phyloP scores from a whole-genome alignment of 495 filamentous ascomycete species.

The Platismatia glauca region DNA sequence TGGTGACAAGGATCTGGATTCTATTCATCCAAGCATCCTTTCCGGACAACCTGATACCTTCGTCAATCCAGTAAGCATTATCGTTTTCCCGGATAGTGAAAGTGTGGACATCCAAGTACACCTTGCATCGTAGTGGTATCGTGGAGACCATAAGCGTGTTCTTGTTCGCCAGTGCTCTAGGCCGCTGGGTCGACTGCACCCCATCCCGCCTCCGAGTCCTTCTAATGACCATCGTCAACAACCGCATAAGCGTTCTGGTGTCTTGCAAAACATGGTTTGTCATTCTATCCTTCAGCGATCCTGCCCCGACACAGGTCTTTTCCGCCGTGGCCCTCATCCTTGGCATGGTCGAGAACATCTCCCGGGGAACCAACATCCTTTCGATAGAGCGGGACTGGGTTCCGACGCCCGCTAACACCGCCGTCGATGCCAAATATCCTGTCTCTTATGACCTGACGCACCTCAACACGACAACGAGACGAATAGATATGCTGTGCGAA shows the following conservation, averaged over 20 bases:
- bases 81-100: not conserved
- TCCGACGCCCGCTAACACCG: conserved; percentile 27
- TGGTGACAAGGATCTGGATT: conserved; percentile 25
- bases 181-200: conserved; percentile 36
- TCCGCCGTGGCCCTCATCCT: conserved; percentile 35
- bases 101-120: not conserved
- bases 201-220: conserved; percentile 36
- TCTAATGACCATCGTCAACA: conserved; percentile 35
- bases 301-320: conserved; percentile 24
- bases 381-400: conserved; percentile 52
- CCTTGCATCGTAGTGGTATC: conserved; percentile 27
- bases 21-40: conserved; percentile 43
- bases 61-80: conserved; percentile 31
- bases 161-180: conserved; percentile 32
- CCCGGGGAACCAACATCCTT: conserved; percentile 39
- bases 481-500: conserved; percentile 66
- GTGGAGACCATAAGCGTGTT: conserved; percentile 30
- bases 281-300: conserved; percentile 18
- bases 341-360: conserved; percentile 41
- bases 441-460: conserved; percentile 32
- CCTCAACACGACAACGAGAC: conserved; percentile 55
- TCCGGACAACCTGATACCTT: conserved; percentile 35
- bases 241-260: conserved; percentile 34
- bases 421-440: conserved; percentile 7
- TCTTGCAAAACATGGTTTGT: conserved; percentile 33